Evolutionary conservation across 2,329 filamentous ascomycete genomes (phyloP), one percentile per base, ranked within the genome.

Genomic region (Periconia sp.): DNA sequence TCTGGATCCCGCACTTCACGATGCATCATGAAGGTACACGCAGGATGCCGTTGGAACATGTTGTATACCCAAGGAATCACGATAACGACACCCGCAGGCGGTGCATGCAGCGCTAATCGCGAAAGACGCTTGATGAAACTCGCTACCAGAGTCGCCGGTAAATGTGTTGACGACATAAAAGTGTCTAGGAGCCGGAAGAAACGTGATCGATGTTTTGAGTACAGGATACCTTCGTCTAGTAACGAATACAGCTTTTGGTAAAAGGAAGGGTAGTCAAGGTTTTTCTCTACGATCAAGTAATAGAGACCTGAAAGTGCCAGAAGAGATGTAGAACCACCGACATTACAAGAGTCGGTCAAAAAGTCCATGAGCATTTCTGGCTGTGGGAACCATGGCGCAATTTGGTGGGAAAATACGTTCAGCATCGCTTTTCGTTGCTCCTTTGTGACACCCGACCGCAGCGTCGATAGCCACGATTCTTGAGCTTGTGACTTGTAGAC

Each of bases 51-150:
- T 74, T 91, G 94, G 71, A 99, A 82, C 62, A 96, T 82, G 75
- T 99, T 99, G 80, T 99, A 99, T 48, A 93, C 87, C 86, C 91
- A 97, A 0, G 94, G 95, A 10, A 97, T 82, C 44, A 96, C 86
- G 50, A 87, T 88, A 15, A 97, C 92, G 49, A 97, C 89, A 30
- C 91, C 92, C 33, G 90, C 86, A 1, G 95, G 94, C 2, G 95
- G 93, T 0, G 91, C 92, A 66, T 90, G 87, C n/a, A 99, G 82
- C 15, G 90, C 85, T 37, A 97, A 81, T 49, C 93, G 83, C 3
- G 92, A 85, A 9, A 99, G 82, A n/a, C 91, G 85, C 76, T 99
- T 99, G 77, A 99, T 87, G 75, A 99, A 99, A 74, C 92, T 96
- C 13, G 94, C 93, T 2, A 99, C 90, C 40, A 99, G 81, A 3